Evolutionary conservation across 1,139 yeast species (phyloP).

Genomic region (Lodderomyces orthopsilosis): DNA sequence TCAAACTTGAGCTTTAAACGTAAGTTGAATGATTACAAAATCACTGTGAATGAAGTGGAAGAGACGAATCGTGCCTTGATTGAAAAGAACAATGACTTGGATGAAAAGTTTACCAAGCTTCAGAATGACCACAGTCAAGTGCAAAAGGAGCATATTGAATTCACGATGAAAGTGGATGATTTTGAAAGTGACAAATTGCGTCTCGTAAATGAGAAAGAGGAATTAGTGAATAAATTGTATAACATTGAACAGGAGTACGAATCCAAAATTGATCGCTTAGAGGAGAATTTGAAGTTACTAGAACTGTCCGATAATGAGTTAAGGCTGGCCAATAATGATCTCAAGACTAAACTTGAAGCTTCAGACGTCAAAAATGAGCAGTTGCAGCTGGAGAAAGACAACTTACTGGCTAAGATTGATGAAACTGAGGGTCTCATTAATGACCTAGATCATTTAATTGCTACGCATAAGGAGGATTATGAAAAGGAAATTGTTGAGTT

Average conservation of each 20-base stretch:
- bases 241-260: not conserved
- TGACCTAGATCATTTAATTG: not conserved
- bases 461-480: not conserved
- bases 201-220: not conserved
- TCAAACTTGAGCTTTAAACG: constrained; percentile 11
- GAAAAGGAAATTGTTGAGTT: not conserved
- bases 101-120: not conserved
- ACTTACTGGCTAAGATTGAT: not conserved
- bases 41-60: constrained; percentile 7
- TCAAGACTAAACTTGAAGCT: not conserved
- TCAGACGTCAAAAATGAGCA: not conserved
- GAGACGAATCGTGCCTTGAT: constrained; percentile 10
- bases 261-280: not conserved
- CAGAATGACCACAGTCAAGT: not conserved
- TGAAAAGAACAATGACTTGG: constrained; percentile 7
- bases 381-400: not conserved
- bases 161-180: not conserved
- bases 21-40: constrained; percentile 12
- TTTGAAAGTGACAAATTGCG: not conserved
- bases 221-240: not conserved
- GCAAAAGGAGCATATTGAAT: constrained; percentile 1
- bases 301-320: not conserved
- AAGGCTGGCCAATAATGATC: not conserved
- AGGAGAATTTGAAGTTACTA: not conserved
- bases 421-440: not conserved